Percentiles rank a stretch among this genome's conserved stretches.
These are phyloP conservation scores for Trametes elegans DNA, from an alignment of 768 basidiomycete species.

Conservation along the genomic window DNA sequence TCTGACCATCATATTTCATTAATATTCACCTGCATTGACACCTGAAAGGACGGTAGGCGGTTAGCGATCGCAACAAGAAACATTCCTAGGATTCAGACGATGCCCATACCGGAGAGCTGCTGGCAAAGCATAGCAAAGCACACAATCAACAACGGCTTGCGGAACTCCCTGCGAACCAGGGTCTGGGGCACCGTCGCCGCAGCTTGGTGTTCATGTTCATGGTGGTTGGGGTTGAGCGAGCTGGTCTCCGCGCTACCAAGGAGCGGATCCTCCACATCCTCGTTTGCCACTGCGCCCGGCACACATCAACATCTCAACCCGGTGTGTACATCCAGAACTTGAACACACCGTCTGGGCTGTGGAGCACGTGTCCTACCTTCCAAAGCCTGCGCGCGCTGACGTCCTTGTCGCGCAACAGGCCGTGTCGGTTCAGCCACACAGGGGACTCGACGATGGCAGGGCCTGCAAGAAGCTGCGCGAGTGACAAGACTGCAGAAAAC, in stretches of 20 bases:
- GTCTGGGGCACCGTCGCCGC: slow-evolving; percentile 53
- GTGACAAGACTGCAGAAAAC: slow-evolving; percentile 55
- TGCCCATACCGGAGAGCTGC: slow-evolving; percentile 64
- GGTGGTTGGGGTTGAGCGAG: slow-evolving; percentile 19
- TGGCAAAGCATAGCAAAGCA: slow-evolving; percentile 74
- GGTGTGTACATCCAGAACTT: neutral
- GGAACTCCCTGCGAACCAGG: slow-evolving; percentile 47
- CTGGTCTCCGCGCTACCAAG: slow-evolving; percentile 31
- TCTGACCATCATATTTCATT: no score
- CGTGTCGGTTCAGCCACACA: slow-evolving; percentile 55
- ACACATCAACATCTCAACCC: neutral
- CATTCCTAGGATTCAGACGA: neutral
- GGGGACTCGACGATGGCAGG: slow-evolving; percentile 68
- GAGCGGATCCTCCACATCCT: slow-evolving; percentile 40
- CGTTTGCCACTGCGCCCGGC: slow-evolving; percentile 5
- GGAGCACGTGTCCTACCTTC: slow-evolving; percentile 34
- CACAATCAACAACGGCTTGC: slow-evolving; percentile 62
- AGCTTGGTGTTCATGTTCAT: slow-evolving; percentile 26
- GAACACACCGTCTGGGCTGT: slow-evolving; percentile 14
- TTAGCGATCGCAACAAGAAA: neutral
- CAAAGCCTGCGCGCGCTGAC: slow-evolving; percentile 49
- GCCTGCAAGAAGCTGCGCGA: slow-evolving; percentile 55
- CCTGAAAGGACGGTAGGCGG: slow-evolving; percentile 38
- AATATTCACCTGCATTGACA: slow-evolving; percentile 74
- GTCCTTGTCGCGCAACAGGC: slow-evolving; percentile 49